Evolutionary conservation across 345 rosid species (phyloP), one percentile per base, ranked within the genome.

Genomic region (Gossypium longicalyx): DNA sequence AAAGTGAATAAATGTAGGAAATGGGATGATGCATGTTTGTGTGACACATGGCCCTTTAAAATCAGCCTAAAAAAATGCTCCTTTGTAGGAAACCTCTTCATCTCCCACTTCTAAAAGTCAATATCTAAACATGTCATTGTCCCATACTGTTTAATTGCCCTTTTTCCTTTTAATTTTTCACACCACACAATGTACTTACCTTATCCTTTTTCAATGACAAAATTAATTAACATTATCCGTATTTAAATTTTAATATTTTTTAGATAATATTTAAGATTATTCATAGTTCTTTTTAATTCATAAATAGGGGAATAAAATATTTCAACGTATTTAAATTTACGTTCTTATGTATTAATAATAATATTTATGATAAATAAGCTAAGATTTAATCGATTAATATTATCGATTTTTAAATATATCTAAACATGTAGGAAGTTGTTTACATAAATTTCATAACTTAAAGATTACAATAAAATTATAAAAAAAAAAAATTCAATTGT

Each of bases 41-140:
- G 12, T 48, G 27, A 1, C 23, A 25, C 47, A 64, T 73, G n/a
- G 29, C 27, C 77, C 65, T 57, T 23, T 59, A 25, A 70, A 23
- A 59, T 51, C 43, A 25, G 84, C 79, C 86, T 41, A 45, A 61
- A 73, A 76, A 48, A 79, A 79, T 80, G 86, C 82, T 71, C 62
- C 76, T 77, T 67, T 73, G 43, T 12, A 63, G 83, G 77, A 63
- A 76, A 80, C 76, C 69, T 70, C 73, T 15, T 19, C 48, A 61
- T 66, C 48, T 43, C 77, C 78, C 38, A 74, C 76, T 65, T 77
- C 78, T 10, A 75, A 73, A 61, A 29, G 85, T 80, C 75, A 83
- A 74, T 38, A 41, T n/a, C 43, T 11, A 65, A 65, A 45, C 41
- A 4, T 19, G 2, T 64, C n/a, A 41, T 38, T 64, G 11, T 64